Evolutionary conservation across 495 filamentous ascomycete species (phyloP).

Genomic region (Penicillium psychrofluorescens): DNA sequence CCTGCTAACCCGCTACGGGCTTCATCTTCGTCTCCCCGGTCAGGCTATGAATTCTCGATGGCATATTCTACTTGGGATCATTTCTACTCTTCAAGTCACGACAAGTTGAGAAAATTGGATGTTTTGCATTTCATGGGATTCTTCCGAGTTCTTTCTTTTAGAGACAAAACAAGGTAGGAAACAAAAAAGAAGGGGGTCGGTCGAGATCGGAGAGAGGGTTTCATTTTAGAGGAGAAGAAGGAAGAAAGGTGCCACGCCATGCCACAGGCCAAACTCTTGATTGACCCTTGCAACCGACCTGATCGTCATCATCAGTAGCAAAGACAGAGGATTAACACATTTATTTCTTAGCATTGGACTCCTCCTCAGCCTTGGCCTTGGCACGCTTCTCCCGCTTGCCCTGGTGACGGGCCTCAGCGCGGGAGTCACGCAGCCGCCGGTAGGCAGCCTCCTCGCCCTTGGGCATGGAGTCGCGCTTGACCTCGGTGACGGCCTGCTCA

Average conservation of each 20-base stretch:
- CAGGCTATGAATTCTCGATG: too few species aligned
- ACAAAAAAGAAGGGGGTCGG: constrained; percentile 12
- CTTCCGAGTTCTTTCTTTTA: constrained; percentile 37
- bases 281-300: constrained; percentile 31
- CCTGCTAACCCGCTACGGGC: too few species aligned
- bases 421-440: constrained; percentile 74
- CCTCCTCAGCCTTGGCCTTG: constrained; percentile 88
- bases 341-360: constrained; percentile 86
- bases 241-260: constrained; percentile 32
- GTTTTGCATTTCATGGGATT: constrained; percentile 38
- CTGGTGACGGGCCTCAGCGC: constrained; percentile 72
- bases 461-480: constrained; percentile 73
- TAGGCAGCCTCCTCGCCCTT: constrained; percentile 76
- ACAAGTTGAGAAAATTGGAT: constrained; percentile 25
- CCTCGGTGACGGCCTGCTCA: constrained; percentile 60
- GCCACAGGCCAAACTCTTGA: constrained; percentile 36
- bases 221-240: constrained; percentile 18
- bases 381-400: constrained; percentile 90
- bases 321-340: constrained; percentile 34
- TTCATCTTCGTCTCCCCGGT: too few species aligned
- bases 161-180: constrained; percentile 19
- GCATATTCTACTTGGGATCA: too few species aligned
- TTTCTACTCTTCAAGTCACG: constrained; percentile 1
- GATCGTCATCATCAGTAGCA: constrained; percentile 46
- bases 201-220: constrained; percentile 12